Evolutionary conservation across 73 alveolate genomes (phyloP), one percentile per base, ranked within the genome.

Genomic region (Paramecium primaurelia): DNA sequence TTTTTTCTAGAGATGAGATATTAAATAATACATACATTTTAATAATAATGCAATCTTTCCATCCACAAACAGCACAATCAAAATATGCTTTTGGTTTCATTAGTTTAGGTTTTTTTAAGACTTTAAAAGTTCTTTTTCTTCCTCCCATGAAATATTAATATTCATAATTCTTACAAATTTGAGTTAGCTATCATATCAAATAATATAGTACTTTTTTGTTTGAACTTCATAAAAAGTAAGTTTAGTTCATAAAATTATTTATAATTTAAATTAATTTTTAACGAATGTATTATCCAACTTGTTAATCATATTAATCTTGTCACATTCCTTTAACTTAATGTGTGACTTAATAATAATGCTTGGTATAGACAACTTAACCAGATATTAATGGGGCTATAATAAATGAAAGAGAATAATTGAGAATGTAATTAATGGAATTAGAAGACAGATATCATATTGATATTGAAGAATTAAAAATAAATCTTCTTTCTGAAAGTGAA

Each of bases 31-130:
- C 6, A 37, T 80, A 80, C 91, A 80, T 80, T 64, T 80, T 80
- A 9, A 80, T 44, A 8, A 80, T 32, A 0, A 80, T 47, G 26
- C 91, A 80, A 44, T 80, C 58, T 36, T 80, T 80, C 34, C 58
- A 80, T 26, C 91, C 91, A 45, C 91, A 80, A 26, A 80, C 58
- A 22, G 77, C 91, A 49, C 91, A 80, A 80, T 80, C 91, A 80
- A 80, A 80, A 28, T 40, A 26, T 32, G 91, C 26, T 49, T 16
- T 80, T 10, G 34, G 47, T 25, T 42, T 40, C 30, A 80, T 45
- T 26, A 28, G 47, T 80, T 44, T 47, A 10, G 47, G 42, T 44
- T 80, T 80, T 64, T 80, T 80, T 4, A 20, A 6, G 30, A 80
- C 32, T 47, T 47, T 40, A 9, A n/a, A 38, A 1, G 91, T 40